Evolutionary conservation across 2,329 filamentous ascomycete genomes (phyloP), one percentile per base, ranked within the genome.

Genomic region (Knufia fluminis): DNA sequence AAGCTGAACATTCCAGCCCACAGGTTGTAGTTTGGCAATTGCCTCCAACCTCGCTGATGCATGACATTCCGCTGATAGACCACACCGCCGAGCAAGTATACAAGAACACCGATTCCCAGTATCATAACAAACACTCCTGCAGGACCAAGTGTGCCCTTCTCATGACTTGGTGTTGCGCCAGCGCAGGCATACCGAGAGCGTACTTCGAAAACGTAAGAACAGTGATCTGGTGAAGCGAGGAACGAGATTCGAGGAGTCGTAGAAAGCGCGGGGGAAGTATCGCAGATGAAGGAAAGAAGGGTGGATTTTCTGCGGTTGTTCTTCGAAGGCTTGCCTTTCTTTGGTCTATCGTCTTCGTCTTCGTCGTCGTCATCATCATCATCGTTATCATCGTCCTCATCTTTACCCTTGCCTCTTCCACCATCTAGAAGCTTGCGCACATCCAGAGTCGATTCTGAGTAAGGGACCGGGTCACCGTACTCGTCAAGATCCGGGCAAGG

Each of bases 61-160:
- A 90, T 84, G 51, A 98, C 90, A 26, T 88, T 94, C 52, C 92
- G 81, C 68, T 96, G 91, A 72, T 97, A 98, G 55, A 95, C 89
- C 59, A 94, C 85, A 61, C 92, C 92, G 58, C 92, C 92, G 32
- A 94, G 77, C 49, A 95, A 73, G 68, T 98, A 98, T 19, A 92
- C 92, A 8, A 91, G 70, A 32, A 96, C 76, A 8, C 90, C 86
- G 46, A 84, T 82, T 35, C 79, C 61, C n/a, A 70, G 71, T 64
- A 98, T 97, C 56, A 97, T 84, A 53, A 86, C 85, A 64, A 98
- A 98, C 10, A 98, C 77, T 67, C 72, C 88, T 69, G 64, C 85
- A 61, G 67, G 92, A 70, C 62, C 86, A 68, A 73, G 83, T 70
- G 68, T 82, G 9, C 73, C 73, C 51, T 79, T 74, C 33, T 58